phyloP scores from a whole-genome alignment of 352 stramenopile genomes.

The Phytophthora ohioensis region DNA sequence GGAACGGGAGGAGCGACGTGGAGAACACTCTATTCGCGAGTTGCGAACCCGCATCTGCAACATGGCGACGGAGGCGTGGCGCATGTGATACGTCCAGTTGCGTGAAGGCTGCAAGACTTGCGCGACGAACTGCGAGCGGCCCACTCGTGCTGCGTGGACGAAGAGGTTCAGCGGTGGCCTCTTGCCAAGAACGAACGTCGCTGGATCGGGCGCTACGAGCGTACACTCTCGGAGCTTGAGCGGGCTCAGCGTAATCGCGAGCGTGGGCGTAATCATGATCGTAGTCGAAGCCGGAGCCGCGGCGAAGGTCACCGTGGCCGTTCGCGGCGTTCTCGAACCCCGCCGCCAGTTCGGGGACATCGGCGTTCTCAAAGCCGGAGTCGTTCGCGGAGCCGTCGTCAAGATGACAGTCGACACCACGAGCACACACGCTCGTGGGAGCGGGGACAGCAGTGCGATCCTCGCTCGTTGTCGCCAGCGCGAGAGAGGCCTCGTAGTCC shows the following conservation, averaged over 20 bases:
- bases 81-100: not conserved
- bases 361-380: too few relatives aligned
- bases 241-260: not conserved
- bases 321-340: not conserved
- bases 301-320: not conserved
- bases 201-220: constrained; percentile 7
- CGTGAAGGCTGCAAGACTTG: not conserved
- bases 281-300: not conserved
- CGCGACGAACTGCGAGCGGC: not conserved
- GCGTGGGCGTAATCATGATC: not conserved
- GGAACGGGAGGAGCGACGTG: not conserved
- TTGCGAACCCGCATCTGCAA: not conserved
- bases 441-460: too few relatives aligned
- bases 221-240: not conserved
- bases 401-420: too few relatives aligned
- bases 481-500: too few relatives aligned
- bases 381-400: too few relatives aligned
- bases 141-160: not conserved
- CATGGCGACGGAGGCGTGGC: not conserved
- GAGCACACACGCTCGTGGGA: too few relatives aligned
- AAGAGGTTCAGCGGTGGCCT: not conserved
- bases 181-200: not conserved
- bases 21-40: constrained; percentile 1
- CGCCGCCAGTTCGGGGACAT: too few relatives aligned
- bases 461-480: too few relatives aligned